These are phyloP conservation scores for Gloeophyllum trabeum DNA, from an alignment of 768 basidiomycete genomes.

Conservation along the genomic window DNA sequence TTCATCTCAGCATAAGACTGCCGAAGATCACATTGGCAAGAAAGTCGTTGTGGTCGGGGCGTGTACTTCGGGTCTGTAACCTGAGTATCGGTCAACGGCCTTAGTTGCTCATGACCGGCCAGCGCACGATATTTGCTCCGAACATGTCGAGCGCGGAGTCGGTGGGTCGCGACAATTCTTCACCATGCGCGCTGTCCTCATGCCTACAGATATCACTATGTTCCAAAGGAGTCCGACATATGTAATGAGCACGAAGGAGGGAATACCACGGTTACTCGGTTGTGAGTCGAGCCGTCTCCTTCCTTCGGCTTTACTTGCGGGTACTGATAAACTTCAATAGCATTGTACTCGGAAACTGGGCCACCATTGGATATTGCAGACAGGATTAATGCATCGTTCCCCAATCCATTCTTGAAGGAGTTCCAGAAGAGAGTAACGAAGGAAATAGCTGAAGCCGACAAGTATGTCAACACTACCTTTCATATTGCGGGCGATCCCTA, in stretches of 20 bases:
- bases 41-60: slow-evolving; percentile 29
- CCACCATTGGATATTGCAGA: slow-evolving; percentile 25
- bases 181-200: background rate
- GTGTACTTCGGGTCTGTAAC: slow-evolving; percentile 34
- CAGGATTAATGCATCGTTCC: slow-evolving; percentile 22
- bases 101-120: too few species aligned
- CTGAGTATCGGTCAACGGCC: too few species aligned
- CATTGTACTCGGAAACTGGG: slow-evolving; percentile 21
- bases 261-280: slow-evolving; percentile 9
- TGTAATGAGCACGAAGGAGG: slow-evolving; percentile 15
- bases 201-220: slow-evolving; percentile 6
- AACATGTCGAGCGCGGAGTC: background rate
- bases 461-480: too few species aligned
- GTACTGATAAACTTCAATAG: slow-evolving; percentile 2
- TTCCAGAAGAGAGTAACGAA: slow-evolving; percentile 18
- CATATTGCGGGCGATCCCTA: too few species aligned
- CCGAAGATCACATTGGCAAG: slow-evolving; percentile 19
- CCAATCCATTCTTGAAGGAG: slow-evolving; percentile 12
- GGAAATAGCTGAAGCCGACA: slow-evolving; percentile 19
- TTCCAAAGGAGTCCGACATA: slow-evolving; percentile 21
- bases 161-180: background rate
- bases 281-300: background rate
- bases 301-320: background rate
- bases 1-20: slow-evolving; percentile 19
- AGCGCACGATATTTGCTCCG: slow-evolving; percentile 4